A percentile compares a stretch with the other conserved stretches of the same genome.
phyloP scores from a whole-genome alignment of 2,329 filamentous ascomycete genomes.

The Cyanodermella asteris region DNA sequence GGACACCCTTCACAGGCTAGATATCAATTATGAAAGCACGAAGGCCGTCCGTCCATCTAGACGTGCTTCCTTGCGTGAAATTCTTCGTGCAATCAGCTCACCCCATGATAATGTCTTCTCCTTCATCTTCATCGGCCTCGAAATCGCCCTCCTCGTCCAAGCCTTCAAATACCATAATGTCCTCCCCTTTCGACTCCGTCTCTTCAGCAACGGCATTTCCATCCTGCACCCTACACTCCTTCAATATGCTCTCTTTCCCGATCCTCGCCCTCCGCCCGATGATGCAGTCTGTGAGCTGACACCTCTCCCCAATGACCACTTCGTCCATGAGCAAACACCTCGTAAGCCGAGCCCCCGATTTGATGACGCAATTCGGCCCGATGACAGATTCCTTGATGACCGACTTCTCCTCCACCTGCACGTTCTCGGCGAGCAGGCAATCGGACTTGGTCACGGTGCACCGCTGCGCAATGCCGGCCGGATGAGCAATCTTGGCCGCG shows the following conservation, averaged over 20 bases:
- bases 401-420: conserved; percentile 67
- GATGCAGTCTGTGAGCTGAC: conserved; percentile 70
- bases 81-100: conserved; percentile 5
- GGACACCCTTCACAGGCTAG: no score
- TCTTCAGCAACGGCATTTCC: conserved; percentile 61
- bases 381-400: conserved; percentile 87
- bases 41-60: no score
- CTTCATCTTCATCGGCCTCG: conserved; percentile 13
- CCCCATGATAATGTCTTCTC: conserved; percentile 10
- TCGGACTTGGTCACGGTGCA: conserved; percentile 68
- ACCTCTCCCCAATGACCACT: conserved; percentile 62
- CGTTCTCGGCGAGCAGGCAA: conserved; percentile 69
- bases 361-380: conserved; percentile 69
- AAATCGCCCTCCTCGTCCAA: conserved; percentile 18
- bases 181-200: conserved; percentile 40
- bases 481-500: conserved; percentile 49
- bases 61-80: no score
- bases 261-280: conserved; percentile 62
- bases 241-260: conserved; percentile 60
- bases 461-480: conserved; percentile 55
- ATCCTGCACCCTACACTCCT: conserved; percentile 82
- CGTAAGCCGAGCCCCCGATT: conserved; percentile 64
- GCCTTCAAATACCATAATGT: conserved; percentile 33
- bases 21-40: no score
- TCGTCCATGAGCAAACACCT: conserved; percentile 86